These are phyloP conservation scores for Paecilomyces dactylethromorphus DNA, from an alignment of 2,329 filamentous ascomycete genomes.

Conservation along the genomic window DNA sequence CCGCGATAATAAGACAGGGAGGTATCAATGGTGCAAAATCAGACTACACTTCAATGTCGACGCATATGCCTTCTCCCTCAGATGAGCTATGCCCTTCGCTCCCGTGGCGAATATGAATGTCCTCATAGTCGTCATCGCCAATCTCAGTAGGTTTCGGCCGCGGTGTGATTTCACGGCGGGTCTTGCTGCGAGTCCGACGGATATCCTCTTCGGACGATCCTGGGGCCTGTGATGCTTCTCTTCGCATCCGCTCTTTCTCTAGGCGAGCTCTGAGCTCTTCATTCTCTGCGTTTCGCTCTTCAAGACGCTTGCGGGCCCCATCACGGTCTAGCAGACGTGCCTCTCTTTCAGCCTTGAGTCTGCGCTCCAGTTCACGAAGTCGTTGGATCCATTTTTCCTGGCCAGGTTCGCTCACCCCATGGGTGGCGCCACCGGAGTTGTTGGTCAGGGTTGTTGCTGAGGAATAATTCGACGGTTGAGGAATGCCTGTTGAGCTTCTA, in stretches of 20 bases:
- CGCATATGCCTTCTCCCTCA: conserved; percentile 30
- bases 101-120: conserved; percentile 7
- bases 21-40: background rate
- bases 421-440: conserved; percentile 17
- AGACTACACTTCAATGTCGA: conserved; percentile 31
- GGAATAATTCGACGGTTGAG: conserved; percentile 27
- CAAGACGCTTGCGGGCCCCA: conserved; percentile 72
- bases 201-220: background rate
- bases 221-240: conserved; percentile 4
- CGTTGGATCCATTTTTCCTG: conserved; percentile 80
- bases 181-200: background rate
- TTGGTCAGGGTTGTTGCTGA: conserved; percentile 25
- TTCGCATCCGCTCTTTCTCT: conserved; percentile 48
- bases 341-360: conserved; percentile 85
- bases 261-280: conserved; percentile 61
- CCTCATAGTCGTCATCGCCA: background rate
- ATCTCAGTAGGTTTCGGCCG: background rate
- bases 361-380: conserved; percentile 77
- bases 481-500: conserved; percentile 25
- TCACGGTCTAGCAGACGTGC: conserved; percentile 75
- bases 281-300: conserved; percentile 69
- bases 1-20: background rate
- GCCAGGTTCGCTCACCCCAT: conserved; percentile 22
- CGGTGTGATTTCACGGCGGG: background rate
- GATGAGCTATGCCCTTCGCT: conserved; percentile 29